A percentile compares a stretch with the other conserved stretches of the same genome.
phyloP scores from a whole-genome alignment of 192 early-diverging fungal genomes.

The Linnemannia elongata region DNA sequence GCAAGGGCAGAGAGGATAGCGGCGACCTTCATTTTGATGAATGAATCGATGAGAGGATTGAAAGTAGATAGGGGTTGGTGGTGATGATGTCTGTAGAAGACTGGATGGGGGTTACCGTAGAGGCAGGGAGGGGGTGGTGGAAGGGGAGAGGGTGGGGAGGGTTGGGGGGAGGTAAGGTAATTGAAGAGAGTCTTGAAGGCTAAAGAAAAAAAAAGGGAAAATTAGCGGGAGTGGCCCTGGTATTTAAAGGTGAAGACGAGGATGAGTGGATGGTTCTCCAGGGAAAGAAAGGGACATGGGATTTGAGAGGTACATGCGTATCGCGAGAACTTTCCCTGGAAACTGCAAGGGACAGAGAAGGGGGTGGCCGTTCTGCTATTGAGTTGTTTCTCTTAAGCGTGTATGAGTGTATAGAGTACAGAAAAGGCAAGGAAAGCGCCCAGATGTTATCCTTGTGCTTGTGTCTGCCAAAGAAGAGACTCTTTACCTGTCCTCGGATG shows the following conservation, averaged over 20 bases:
- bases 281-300: neutral
- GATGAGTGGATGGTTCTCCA: neutral
- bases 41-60: neutral
- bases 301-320: neutral
- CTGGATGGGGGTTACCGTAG: slow-evolving; percentile 18
- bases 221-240: neutral
- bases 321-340: slow-evolving; percentile 7
- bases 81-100: slow-evolving; percentile 11
- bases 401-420: neutral
- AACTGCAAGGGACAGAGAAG: neutral
- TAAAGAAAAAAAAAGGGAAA: slow-evolving; percentile 19
- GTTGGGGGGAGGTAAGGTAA: neutral
- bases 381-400: neutral
- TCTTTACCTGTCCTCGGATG: neutral
- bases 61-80: neutral
- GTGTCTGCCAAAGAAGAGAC: too few species aligned
- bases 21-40: slow-evolving; percentile 31
- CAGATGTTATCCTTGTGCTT: neutral
- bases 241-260: slow-evolving; percentile 5
- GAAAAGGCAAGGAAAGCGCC: slow-evolving; percentile 1
- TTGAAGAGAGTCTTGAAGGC: slow-evolving; percentile 26
- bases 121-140: slow-evolving; percentile 12
- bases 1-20: slow-evolving; percentile 40
- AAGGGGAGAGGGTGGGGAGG: neutral
- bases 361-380: neutral